Percentiles rank a stretch among this genome's conserved stretches.
Evolutionary conservation across 129 eudicot genomes (phyloP).

Genomic region (Chrysanthemum seticuspe): DNA sequence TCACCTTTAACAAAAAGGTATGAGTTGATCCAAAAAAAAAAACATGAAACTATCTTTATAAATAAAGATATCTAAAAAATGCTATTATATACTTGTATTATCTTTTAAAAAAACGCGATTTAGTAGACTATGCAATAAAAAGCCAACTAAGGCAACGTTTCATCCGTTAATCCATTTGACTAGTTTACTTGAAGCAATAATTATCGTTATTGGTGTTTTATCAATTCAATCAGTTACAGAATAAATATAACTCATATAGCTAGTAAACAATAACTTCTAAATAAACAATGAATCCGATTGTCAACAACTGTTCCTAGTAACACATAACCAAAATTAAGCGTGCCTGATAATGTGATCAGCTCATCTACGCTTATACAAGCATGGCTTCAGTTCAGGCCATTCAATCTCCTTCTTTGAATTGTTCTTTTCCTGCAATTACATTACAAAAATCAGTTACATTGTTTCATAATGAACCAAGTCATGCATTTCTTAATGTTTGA

Average conservation of each 20-base stretch:
- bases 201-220: background rate
- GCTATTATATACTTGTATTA: no score
- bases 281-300: background rate
- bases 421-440: slow-evolving; percentile 42
- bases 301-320: background rate
- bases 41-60: no score
- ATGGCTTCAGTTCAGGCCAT: slow-evolving; percentile 87
- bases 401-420: slow-evolving; percentile 41
- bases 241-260: background rate
- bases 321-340: slow-evolving; percentile 1
- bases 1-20: no score
- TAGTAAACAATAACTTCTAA: slow-evolving; percentile 7
- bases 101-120: no score
- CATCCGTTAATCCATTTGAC: no score
- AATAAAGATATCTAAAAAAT: no score
- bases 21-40: no score
- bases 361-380: slow-evolving; percentile 86
- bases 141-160: no score
- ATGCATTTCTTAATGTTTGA: background rate
- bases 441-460: background rate
- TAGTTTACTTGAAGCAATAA: no score
- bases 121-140: no score
- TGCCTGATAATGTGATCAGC: slow-evolving; percentile 14
- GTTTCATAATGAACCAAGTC: background rate
- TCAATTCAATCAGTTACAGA: background rate